phyloP scores from a whole-genome alignment of 768 basidiomycete genomes.

The Floccularia luteovirens region DNA sequence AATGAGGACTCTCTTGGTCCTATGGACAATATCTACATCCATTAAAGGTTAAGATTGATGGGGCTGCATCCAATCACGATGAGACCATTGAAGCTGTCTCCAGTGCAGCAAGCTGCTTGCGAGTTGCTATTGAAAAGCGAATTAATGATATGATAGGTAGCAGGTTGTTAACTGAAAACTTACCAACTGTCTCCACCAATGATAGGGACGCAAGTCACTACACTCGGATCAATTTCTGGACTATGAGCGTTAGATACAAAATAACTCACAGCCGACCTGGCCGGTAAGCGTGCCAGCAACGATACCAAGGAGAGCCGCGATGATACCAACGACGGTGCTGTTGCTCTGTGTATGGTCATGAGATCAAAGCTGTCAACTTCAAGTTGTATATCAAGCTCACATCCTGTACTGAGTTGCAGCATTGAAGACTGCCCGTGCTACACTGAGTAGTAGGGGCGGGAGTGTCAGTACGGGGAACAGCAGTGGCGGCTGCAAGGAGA shows the following conservation, averaged over 20 bases:
- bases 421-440: background rate
- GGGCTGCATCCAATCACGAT: background rate
- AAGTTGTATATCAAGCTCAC: background rate
- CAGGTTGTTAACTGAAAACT: background rate
- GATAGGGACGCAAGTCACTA: conserved; percentile 1
- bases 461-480: conserved; percentile 8
- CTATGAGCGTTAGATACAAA: background rate
- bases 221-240: background rate
- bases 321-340: background rate
- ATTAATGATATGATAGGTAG: background rate
- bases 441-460: background rate
- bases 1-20: too few relatives aligned
- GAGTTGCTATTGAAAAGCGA: background rate
- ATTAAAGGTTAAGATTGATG: background rate
- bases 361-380: background rate
- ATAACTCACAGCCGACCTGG: background rate
- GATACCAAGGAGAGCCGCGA: conserved; percentile 1
- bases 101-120: background rate
- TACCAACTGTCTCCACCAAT: background rate
- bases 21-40: too few relatives aligned
- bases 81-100: background rate
- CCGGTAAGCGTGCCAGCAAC: background rate
- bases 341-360: background rate
- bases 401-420: background rate
- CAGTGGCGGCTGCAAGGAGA: conserved; percentile 11